Percentiles rank a stretch among this genome's conserved stretches.
Evolutionary conservation across 2,329 filamentous ascomycete species (phyloP).

Genomic region (Alternaria hordeiaustralica): DNA sequence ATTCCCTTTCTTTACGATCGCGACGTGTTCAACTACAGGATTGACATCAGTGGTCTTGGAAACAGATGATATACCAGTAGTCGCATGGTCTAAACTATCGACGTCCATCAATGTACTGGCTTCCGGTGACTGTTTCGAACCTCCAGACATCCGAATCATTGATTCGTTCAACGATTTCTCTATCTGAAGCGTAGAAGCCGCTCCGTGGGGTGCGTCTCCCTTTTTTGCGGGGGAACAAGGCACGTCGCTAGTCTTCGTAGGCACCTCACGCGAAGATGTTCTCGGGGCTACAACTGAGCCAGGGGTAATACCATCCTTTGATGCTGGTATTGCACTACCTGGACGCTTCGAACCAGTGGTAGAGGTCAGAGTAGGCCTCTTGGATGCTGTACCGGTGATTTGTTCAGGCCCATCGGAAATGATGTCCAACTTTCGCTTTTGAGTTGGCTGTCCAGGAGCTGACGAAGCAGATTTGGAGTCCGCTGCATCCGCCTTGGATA

Average conservation of each 20-base stretch:
- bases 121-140: background rate
- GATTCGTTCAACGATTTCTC: background rate
- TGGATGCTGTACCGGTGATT: background rate
- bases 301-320: background rate
- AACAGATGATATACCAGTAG: background rate
- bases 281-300: background rate
- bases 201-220: background rate
- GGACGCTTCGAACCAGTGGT: background rate
- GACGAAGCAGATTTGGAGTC: background rate
- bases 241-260: background rate
- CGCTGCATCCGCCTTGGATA: background rate
- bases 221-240: background rate
- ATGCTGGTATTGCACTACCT: background rate
- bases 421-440: background rate
- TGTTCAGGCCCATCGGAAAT: background rate
- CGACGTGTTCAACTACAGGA: background rate
- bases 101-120: background rate
- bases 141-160: background rate
- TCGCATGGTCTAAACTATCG: background rate
- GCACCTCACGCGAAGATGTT: background rate
- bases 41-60: background rate
- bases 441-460: background rate
- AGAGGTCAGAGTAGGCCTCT: background rate
- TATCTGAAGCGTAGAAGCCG: background rate
- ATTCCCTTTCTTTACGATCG: background rate